These are phyloP conservation scores for Fusarium robinianum DNA, from an alignment of 2,329 filamentous ascomycete species.

Conservation along the genomic window DNA sequence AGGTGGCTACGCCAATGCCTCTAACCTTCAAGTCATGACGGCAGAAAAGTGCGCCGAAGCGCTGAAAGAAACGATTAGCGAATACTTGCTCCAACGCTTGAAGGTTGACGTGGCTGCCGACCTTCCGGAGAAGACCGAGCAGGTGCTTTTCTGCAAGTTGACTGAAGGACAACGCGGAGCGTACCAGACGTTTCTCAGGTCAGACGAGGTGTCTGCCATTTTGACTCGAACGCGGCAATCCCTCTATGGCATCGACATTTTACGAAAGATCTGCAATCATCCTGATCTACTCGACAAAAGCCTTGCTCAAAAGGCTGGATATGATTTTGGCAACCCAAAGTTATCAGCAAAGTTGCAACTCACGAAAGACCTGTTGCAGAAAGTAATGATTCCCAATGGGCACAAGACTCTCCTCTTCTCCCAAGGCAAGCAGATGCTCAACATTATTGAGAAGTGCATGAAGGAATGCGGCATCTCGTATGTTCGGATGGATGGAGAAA, in stretches of 20 bases:
- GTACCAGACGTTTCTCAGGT: slow-evolving; percentile 80
- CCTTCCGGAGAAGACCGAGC: slow-evolving; percentile 92
- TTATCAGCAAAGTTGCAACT: slow-evolving; percentile 97
- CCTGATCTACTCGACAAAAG: slow-evolving; percentile 79
- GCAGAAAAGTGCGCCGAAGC: slow-evolving; percentile 93
- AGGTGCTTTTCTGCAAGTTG: slow-evolving; percentile 94
- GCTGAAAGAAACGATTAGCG: slow-evolving; percentile 89
- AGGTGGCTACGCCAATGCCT: slow-evolving; percentile 94
- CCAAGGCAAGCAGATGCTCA: slow-evolving; percentile 92
- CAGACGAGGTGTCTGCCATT: slow-evolving; percentile 85
- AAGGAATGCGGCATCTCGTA: slow-evolving; percentile 72
- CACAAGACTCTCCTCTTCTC: slow-evolving; percentile 94
- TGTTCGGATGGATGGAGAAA: slow-evolving; percentile 91
- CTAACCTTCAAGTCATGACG: slow-evolving; percentile 91
- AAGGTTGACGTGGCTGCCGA: slow-evolving; percentile 95
- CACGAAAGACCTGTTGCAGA: slow-evolving; percentile 79
- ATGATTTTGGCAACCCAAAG: slow-evolving; percentile 75
- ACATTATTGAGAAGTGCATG: slow-evolving; percentile 87
- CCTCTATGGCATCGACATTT: slow-evolving; percentile 85
- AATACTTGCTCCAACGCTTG: slow-evolving; percentile 88
- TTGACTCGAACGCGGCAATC: slow-evolving; percentile 75
- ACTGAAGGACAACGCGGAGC: slow-evolving; percentile 75
- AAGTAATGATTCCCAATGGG: slow-evolving; percentile 83
- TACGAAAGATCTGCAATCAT: slow-evolving; percentile 97
- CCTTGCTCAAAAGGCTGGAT: slow-evolving; percentile 61